Percentiles rank a stretch among this genome's conserved stretches.
These are phyloP conservation scores for Nadsonia starkeyi-henricii DNA, from an alignment of 1,139 yeast genomes.

Conservation along the genomic window DNA sequence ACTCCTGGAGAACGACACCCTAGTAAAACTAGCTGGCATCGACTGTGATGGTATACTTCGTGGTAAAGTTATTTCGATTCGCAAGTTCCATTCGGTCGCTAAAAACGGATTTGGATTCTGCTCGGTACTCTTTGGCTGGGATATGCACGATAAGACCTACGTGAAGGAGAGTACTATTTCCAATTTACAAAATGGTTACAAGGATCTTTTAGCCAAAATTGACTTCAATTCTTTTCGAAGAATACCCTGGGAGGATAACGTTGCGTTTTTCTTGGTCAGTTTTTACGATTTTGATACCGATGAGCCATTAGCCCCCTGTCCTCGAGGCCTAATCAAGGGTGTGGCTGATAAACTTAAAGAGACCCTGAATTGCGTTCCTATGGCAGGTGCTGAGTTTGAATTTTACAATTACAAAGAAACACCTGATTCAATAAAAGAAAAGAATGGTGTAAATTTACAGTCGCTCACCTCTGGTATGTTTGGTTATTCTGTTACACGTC, in stretches of 20 bases:
- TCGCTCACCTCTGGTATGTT: slow-evolving; percentile 21
- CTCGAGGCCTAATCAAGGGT: slow-evolving; percentile 18
- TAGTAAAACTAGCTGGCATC: slow-evolving; percentile 25
- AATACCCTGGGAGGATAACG: slow-evolving; percentile 22
- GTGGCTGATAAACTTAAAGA: slow-evolving; percentile 11
- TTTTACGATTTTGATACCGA: slow-evolving; percentile 17
- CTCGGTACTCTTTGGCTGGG: slow-evolving; percentile 27
- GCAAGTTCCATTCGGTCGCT: slow-evolving; percentile 20
- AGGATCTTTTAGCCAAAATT: slow-evolving; percentile 21
- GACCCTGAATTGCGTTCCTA: slow-evolving; percentile 12
- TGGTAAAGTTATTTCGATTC: slow-evolving; percentile 23
- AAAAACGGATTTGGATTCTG: slow-evolving; percentile 24
- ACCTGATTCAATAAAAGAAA: slow-evolving; percentile 16
- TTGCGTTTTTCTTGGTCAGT: slow-evolving; percentile 21
- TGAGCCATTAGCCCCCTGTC: slow-evolving; percentile 22
- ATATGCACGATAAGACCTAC: slow-evolving; percentile 24
- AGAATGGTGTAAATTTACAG: slow-evolving; percentile 16
- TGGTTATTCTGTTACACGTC: slow-evolving; percentile 25
- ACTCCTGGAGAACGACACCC: slow-evolving; percentile 13
- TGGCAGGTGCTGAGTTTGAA: slow-evolving; percentile 26
- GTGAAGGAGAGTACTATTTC: slow-evolving; percentile 18
- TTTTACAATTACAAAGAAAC: slow-evolving; percentile 24
- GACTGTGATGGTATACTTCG: slow-evolving; percentile 26
- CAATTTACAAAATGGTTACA: slow-evolving; percentile 22
- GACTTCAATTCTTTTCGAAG: slow-evolving; percentile 18